phyloP scores from a whole-genome alignment of 805 yeast species.

The Maudiozyma bulderi region DNA sequence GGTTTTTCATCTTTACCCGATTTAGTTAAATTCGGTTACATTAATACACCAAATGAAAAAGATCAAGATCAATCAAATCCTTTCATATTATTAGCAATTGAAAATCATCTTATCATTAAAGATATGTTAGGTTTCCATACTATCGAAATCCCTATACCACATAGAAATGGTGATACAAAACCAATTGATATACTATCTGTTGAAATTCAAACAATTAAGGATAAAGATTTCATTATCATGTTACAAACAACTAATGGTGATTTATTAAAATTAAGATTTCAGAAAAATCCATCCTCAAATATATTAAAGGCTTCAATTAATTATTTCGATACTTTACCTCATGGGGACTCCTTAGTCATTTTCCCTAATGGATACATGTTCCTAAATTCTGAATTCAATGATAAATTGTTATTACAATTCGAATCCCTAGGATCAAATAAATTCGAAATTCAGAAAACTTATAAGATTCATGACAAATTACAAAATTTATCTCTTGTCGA shows the following conservation, averaged over 20 bases:
- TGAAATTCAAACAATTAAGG: constrained; percentile 56
- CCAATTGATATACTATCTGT: constrained; percentile 40
- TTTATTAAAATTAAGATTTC: constrained; percentile 54
- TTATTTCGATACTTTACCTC: constrained; percentile 72
- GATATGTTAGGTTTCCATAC: constrained; percentile 31
- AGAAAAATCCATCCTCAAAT: constrained; percentile 28
- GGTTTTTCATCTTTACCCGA: constrained; percentile 60
- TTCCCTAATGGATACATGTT: constrained; percentile 69
- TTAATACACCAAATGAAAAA: constrained; percentile 6
- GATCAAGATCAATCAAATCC: constrained; percentile 40
- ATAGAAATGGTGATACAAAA: constrained; percentile 12
- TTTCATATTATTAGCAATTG: constrained; percentile 45
- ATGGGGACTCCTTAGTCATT: constrained; percentile 45
- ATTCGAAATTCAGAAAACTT: constrained; percentile 4
- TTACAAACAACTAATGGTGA: constrained; percentile 70
- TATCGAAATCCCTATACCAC: constrained; percentile 47
- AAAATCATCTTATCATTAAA: constrained; percentile 44
- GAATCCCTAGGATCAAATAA: constrained; percentile 56
- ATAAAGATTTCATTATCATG: constrained; percentile 47
- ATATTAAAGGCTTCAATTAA: constrained; percentile 33
- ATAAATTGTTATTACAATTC: constrained; percentile 67
- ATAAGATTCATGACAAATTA: constrained; percentile 24
- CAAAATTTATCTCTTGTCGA: constrained; percentile 55
- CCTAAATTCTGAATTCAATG: constrained; percentile 53
- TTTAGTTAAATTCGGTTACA: constrained; percentile 14